Conservation (phyloP, 345 rosid species). For the Acer negundo region DNA sequence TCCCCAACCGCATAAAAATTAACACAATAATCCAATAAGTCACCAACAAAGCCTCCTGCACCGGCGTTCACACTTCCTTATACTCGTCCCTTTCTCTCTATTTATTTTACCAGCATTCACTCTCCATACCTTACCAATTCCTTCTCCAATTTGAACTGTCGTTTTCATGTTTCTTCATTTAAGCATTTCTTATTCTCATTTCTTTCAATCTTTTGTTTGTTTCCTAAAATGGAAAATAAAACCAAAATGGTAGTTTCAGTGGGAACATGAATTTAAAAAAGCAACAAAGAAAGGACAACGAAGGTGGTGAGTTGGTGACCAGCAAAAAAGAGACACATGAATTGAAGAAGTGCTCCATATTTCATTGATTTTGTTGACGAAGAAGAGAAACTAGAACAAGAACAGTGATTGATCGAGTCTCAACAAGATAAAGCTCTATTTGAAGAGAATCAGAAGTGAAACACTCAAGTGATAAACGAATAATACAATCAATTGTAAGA, state of each 20-base stretch:
- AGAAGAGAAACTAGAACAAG: slow-evolving; percentile 23
- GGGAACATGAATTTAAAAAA: slow-evolving; percentile 35
- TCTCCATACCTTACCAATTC: slow-evolving; percentile 11
- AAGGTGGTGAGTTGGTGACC: slow-evolving; percentile 17
- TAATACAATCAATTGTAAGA: slow-evolving; percentile 39
- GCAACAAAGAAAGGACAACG: slow-evolving; percentile 43
- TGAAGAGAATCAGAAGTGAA: slow-evolving; percentile 45
- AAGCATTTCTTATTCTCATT: slow-evolving; percentile 28
- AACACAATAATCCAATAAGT: slow-evolving; percentile 31
- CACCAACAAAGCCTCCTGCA: slow-evolving; percentile 39
- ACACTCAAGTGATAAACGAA: slow-evolving; percentile 39
- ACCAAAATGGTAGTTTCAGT: slow-evolving; percentile 5
- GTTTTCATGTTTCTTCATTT: slow-evolving; percentile 41
- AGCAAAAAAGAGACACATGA: background rate
- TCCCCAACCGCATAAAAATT: slow-evolving; percentile 18
- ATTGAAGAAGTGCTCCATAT: slow-evolving; percentile 4
- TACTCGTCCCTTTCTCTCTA: slow-evolving; percentile 20
- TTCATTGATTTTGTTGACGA: too few species aligned
- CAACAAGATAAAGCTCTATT: slow-evolving; percentile 37
- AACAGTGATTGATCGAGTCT: slow-evolving; percentile 39
- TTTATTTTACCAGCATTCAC: slow-evolving; percentile 21
- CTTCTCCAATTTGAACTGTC: slow-evolving; percentile 26
- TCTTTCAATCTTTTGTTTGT: slow-evolving; percentile 25
- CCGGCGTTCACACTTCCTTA: too few species aligned
- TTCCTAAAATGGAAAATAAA: slow-evolving; percentile 31